Percentiles rank a stretch among this genome's conserved stretches.
phyloP scores from a whole-genome alignment of 768 basidiomycete species.

The Nidularia pulvinata region DNA sequence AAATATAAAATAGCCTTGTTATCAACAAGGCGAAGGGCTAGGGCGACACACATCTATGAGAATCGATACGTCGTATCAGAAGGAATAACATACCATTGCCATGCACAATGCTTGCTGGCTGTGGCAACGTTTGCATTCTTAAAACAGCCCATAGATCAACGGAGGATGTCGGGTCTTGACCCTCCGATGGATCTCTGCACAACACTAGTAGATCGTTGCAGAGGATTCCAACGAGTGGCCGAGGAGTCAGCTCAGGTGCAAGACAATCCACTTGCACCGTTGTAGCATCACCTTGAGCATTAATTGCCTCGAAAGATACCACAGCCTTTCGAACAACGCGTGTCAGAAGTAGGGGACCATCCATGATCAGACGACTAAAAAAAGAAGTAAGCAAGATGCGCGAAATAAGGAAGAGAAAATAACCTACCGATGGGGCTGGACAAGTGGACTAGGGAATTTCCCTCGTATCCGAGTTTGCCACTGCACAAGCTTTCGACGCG shows the following conservation, averaged over 20 bases:
- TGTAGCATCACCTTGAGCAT: slow-evolving; percentile 74
- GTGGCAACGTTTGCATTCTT: slow-evolving; percentile 91
- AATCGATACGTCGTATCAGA: background rate
- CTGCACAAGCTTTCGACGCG: slow-evolving; percentile 84
- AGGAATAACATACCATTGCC: slow-evolving; percentile 61
- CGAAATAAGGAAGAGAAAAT: slow-evolving; percentile 3
- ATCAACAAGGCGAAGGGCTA: slow-evolving; percentile 86
- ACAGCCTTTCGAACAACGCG: slow-evolving; percentile 89
- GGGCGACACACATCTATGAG: slow-evolving; percentile 3
- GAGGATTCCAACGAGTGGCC: slow-evolving; percentile 77
- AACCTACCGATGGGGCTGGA: slow-evolving; percentile 92
- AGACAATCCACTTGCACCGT: slow-evolving; percentile 91
- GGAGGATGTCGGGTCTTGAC: slow-evolving; percentile 65
- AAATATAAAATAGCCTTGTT: slow-evolving; percentile 93
- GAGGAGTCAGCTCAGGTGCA: slow-evolving; percentile 81
- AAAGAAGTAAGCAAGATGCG: background rate
- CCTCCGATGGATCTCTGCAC: slow-evolving; percentile 84
- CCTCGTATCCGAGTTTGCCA: slow-evolving; percentile 91
- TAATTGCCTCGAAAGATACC: slow-evolving; percentile 79
- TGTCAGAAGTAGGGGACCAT: slow-evolving; percentile 82
- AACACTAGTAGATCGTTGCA: slow-evolving; percentile 95
- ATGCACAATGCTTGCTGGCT: slow-evolving; percentile 89
- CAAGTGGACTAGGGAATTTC: slow-evolving; percentile 94
- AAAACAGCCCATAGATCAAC: slow-evolving; percentile 98
- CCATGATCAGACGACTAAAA: slow-evolving; percentile 86